These are phyloP conservation scores for Sphagnum fallax DNA, from an alignment of 228 moss, liverwort and hornwort species.

Conservation along the genomic window DNA sequence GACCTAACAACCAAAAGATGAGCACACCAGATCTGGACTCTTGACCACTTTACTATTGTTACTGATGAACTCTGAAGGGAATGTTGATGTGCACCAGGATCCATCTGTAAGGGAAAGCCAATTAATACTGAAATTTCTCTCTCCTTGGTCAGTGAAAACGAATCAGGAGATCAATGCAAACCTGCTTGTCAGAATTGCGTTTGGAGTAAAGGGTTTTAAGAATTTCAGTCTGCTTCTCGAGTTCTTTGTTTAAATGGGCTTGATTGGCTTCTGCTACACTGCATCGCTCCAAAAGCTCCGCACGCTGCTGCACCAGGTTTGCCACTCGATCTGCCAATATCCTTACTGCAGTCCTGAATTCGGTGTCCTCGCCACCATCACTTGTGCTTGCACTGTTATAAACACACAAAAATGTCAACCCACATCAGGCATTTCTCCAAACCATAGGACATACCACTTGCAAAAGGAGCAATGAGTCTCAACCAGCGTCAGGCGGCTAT, in stretches of 20 bases:
- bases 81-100: too few relatives aligned
- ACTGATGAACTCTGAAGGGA: too few relatives aligned
- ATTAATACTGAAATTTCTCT: too few relatives aligned
- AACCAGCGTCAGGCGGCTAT: too few relatives aligned
- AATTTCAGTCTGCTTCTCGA: conserved; percentile 68
- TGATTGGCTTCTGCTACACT: conserved; percentile 70
- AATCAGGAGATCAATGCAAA: conserved; percentile 2
- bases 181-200: conserved; percentile 79
- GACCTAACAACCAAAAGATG: too few relatives aligned
- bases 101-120: too few relatives aligned
- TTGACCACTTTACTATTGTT: too few relatives aligned
- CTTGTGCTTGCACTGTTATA: conserved; percentile 35
- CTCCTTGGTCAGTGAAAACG: too few relatives aligned
- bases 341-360: conserved; percentile 78
- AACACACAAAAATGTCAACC: background rate
- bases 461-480: too few relatives aligned
- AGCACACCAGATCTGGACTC: too few relatives aligned
- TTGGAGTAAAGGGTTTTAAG: conserved; percentile 53
- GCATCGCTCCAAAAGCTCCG: conserved; percentile 89
- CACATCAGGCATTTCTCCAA: too few relatives aligned
- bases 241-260: conserved; percentile 48
- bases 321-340: conserved; percentile 87
- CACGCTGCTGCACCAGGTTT: conserved; percentile 74
- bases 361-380: conserved; percentile 80
- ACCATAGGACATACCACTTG: too few relatives aligned